Base-by-base conservation (phyloP, 202 grass and related monocot species). In the Dendrocalamus latiflorus region DNA sequence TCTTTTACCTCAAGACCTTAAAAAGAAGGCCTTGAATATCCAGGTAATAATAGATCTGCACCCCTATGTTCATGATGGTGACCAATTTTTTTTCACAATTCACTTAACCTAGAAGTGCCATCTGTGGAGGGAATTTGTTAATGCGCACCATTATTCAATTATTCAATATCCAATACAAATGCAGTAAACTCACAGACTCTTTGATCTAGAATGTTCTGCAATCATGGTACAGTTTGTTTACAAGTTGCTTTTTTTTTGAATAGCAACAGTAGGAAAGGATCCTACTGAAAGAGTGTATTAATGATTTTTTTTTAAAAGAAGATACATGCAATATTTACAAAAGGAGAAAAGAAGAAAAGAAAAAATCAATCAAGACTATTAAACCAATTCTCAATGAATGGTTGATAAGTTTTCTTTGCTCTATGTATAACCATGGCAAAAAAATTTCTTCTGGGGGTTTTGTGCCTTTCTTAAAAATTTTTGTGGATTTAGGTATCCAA, bases 11-110 rank as follows among this genome's bases (percentile, higher is more conserved):
- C 85, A 80, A 67, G 96, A 99, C 86, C 69, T 88, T 63, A 92
- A 89, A 84, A 89, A 76, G 77, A 99, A 95, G 68, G 86, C 96
- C 85, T 61, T 95, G 59, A 99, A 95, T 92, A 81, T 84, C 73
- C 96, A 99, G 93, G 93, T 93, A 86, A 82, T 3, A 4, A 85
- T 72, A 61, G 50, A 74, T 77, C 17, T 81, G 20, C 25, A 55
- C 28, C 43, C 8, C 11, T 70, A 69, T 34, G 16, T 4, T 21
- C n/a, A 47, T 47, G 34, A 62, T 44, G 54, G 43, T 9, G 4
- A 59, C 60, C 68, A 56, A 75, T 22, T 7, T 86, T 66, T 47
- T n/a, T 60, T 60, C 39, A 72, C 25, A 38, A 0, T 67, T 25
- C 28, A 30, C 17, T 70, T 36, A 21, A 26, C 22, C 2, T 80